These are phyloP conservation scores for Hygrophila difformis DNA, from an alignment of 257 asterid species.

Conservation along the genomic window DNA sequence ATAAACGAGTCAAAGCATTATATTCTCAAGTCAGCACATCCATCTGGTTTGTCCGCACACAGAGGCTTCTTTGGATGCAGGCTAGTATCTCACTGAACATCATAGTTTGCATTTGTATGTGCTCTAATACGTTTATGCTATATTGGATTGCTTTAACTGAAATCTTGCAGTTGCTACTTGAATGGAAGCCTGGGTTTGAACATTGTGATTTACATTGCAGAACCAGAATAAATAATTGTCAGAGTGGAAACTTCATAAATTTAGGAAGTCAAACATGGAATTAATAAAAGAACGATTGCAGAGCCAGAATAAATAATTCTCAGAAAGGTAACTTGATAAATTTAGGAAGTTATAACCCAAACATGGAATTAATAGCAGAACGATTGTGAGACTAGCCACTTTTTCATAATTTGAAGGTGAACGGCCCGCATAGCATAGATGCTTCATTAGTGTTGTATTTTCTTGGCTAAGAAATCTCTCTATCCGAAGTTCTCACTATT, in stretches of 20 bases:
- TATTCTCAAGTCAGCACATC: conserved; percentile 90
- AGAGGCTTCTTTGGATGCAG: conserved; percentile 98
- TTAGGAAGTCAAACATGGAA: not conserved
- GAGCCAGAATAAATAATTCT: no score
- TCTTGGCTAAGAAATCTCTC: no score
- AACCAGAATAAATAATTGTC: no score
- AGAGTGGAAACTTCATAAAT: not conserved
- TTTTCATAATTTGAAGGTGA: no score
- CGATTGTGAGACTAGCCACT: no score
- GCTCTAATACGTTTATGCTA: not conserved
- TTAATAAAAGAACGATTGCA: not conserved
- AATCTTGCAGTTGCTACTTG: not conserved
- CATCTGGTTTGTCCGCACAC: conserved; percentile 94
- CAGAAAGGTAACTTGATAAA: not conserved
- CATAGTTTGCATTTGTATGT: conserved; percentile 3
- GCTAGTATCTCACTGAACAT: conserved; percentile 28
- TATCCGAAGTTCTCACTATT: no score
- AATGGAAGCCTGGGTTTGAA: not conserved
- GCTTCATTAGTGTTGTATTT: no score
- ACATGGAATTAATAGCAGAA: no score
- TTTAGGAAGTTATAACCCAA: not conserved
- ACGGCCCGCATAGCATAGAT: no score
- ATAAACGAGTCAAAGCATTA: conserved; percentile 75
- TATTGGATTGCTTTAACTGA: conserved; percentile 4
- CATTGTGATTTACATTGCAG: not conserved